These are phyloP conservation scores for Dendrothele bispora DNA, from an alignment of 768 basidiomycete species.

Conservation along the genomic window DNA sequence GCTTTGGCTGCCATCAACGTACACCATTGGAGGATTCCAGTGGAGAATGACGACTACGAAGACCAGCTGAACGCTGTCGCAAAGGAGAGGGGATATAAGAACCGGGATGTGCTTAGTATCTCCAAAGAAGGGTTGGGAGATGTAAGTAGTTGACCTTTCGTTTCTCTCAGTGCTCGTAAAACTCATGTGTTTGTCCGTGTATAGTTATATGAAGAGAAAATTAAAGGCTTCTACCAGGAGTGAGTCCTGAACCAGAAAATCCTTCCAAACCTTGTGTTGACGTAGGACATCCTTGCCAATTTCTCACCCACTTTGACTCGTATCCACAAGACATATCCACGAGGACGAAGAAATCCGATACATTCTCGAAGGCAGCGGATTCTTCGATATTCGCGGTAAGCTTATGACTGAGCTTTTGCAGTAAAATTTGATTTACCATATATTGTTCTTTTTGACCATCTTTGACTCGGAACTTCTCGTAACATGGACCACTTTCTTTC, in stretches of 20 bases:
- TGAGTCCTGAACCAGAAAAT: slow-evolving; percentile 31
- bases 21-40: slow-evolving; percentile 64
- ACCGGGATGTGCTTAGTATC: slow-evolving; percentile 77
- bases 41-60: slow-evolving; percentile 60
- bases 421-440: too few species aligned
- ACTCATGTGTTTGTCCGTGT: not conserved
- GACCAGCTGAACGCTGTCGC: slow-evolving; percentile 62
- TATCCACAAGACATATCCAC: slow-evolving; percentile 72
- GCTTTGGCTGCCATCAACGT: slow-evolving; percentile 62
- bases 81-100: slow-evolving; percentile 73
- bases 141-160: slow-evolving; percentile 27
- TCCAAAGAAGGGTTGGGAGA: slow-evolving; percentile 81
- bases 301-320: not conserved
- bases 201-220: slow-evolving; percentile 71
- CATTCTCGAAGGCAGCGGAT: slow-evolving; percentile 83
- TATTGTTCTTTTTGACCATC: not conserved
- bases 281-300: too few species aligned
- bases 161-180: too few species aligned
- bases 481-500: too few species aligned
- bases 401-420: not conserved
- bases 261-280: too few species aligned
- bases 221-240: slow-evolving; percentile 86
- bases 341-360: slow-evolving; percentile 97
- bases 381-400: slow-evolving; percentile 88
- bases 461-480: not conserved